Evolutionary conservation across 2,329 filamentous ascomycete species (phyloP).

Genomic region (Periconia digitata): DNA sequence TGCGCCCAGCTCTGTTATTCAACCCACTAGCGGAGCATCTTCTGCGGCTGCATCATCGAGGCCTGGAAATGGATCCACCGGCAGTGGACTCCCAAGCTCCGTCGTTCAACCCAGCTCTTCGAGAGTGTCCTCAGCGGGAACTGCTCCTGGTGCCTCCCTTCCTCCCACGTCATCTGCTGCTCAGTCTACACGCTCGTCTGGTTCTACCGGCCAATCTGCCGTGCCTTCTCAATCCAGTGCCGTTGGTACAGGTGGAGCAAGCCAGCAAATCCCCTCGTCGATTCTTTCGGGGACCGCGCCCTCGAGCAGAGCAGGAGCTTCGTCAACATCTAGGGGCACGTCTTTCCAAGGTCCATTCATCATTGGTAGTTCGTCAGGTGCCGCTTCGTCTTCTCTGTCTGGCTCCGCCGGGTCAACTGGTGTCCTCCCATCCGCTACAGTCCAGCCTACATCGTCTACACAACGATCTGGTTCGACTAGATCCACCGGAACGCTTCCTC

Average conservation of each 20-base stretch:
- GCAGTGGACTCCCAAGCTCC: conserved; percentile 5
- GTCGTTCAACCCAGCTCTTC: conserved; percentile 4
- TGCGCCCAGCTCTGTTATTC: not conserved
- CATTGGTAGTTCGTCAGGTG: conserved; percentile 20
- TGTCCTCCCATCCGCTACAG: conserved; percentile 16
- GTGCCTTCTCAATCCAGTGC: not conserved
- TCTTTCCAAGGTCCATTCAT: conserved; percentile 1
- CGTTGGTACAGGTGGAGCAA: conserved; percentile 4
- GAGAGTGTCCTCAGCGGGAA: not conserved
- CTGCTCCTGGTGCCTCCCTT: not conserved
- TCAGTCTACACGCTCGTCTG: not conserved
- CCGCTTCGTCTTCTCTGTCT: conserved; percentile 13
- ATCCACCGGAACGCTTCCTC: conserved; percentile 19
- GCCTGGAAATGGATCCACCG: conserved; percentile 16
- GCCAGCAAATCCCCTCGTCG: conserved; percentile 1
- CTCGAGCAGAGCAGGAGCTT: not conserved
- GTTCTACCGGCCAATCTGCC: not conserved
- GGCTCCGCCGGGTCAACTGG: conserved; percentile 13
- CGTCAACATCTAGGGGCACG: not conserved
- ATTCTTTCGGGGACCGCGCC: conserved; percentile 8
- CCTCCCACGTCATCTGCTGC: not conserved
- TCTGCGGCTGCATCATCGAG: conserved; percentile 7
- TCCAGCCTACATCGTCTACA: conserved; percentile 12
- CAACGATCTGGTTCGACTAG: conserved; percentile 12
- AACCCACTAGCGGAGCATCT: not conserved